Percentiles rank a stretch among this genome's conserved stretches.
Evolutionary conservation across 2,329 filamentous ascomycete genomes (phyloP).

Genomic region (Penicillium palitans): DNA sequence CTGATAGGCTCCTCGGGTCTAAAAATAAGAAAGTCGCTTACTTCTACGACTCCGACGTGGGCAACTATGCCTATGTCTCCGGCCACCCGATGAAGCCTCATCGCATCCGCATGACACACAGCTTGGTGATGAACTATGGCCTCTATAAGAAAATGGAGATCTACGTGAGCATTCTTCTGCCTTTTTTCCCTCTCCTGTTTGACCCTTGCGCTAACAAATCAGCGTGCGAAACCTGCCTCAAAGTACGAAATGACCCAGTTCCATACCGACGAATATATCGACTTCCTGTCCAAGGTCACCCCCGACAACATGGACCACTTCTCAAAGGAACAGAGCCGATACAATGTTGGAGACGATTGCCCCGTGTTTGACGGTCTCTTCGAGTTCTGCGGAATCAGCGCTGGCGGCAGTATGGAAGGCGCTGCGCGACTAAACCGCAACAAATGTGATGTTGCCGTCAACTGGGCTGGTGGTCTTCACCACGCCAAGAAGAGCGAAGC

Average conservation of each 20-base stretch:
- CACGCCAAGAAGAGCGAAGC: constrained; percentile 95
- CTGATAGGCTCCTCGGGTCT: constrained; percentile 50
- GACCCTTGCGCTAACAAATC: constrained; percentile 23
- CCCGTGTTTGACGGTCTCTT: constrained; percentile 71
- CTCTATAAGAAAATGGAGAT: constrained; percentile 75
- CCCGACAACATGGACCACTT: constrained; percentile 98
- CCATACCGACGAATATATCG: constrained; percentile 72
- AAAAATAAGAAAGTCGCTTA: constrained; percentile 85
- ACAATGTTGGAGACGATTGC: constrained; percentile 65
- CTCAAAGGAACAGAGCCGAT: constrained; percentile 81
- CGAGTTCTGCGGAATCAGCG: constrained; percentile 70
- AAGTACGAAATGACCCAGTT: constrained; percentile 73
- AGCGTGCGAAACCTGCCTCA: constrained; percentile 77
- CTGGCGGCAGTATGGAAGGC: constrained; percentile 69
- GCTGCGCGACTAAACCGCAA: constrained; percentile 66
- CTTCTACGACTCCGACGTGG: constrained; percentile 98
- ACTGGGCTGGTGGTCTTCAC: constrained; percentile 95
- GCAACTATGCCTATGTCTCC: constrained; percentile 92
- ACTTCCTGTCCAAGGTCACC: constrained; percentile 80
- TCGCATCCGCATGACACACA: constrained; percentile 66
- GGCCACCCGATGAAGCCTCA: constrained; percentile 69
- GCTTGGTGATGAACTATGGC: constrained; percentile 70
- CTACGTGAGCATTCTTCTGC: constrained; percentile 51
- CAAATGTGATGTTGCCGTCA: constrained; percentile 68
- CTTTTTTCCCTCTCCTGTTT: not conserved